A percentile compares a stretch with the other conserved stretches of the same genome.
Conservation (phyloP, 179 eudicot genomes). For the Nepenthes alata region DNA sequence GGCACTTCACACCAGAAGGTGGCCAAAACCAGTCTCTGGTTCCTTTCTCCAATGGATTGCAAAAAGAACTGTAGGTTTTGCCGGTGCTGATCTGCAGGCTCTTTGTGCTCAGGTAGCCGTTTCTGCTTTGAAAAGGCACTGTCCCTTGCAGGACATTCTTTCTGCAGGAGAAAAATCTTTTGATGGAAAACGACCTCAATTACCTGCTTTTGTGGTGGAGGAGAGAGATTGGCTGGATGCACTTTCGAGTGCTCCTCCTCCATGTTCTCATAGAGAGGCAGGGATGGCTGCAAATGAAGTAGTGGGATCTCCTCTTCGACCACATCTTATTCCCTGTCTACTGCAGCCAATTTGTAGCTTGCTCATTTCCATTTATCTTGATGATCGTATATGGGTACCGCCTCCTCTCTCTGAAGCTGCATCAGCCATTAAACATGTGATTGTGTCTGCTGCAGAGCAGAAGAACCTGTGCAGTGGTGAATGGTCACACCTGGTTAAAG, state of each 20-base stretch:
- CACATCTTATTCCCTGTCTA: conserved; percentile 57
- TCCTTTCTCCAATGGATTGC: conserved; percentile 63
- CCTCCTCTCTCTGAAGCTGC: conserved; percentile 44
- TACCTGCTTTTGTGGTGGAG: conserved; percentile 67
- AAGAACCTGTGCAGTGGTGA: conserved; percentile 30
- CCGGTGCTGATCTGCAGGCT: conserved; percentile 98
- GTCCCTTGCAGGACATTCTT: conserved; percentile 60
- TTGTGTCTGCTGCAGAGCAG: conserved; percentile 43
- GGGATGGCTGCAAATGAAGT: conserved; percentile 88
- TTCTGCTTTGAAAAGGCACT: conserved; percentile 63
- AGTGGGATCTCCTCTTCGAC: conserved; percentile 52
- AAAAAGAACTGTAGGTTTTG: conserved; percentile 69
- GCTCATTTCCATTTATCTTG: conserved; percentile 49
- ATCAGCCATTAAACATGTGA: conserved; percentile 26
- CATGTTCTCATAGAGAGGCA: conserved; percentile 89
- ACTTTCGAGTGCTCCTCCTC: conserved; percentile 77
- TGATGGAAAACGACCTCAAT: conserved; percentile 41
- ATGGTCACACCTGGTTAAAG: conserved; percentile 49
- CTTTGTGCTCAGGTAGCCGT: conserved; percentile 94
- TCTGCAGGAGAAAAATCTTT: conserved; percentile 36
- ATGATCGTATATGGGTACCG: conserved; percentile 73
- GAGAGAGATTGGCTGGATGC: conserved; percentile 97
- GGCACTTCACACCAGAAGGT: conserved; percentile 71
- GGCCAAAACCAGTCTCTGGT: conserved; percentile 87
- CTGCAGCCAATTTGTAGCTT: conserved; percentile 52